phyloP scores from a whole-genome alignment of 768 basidiomycete species.

The Amylocystis lapponica region DNA sequence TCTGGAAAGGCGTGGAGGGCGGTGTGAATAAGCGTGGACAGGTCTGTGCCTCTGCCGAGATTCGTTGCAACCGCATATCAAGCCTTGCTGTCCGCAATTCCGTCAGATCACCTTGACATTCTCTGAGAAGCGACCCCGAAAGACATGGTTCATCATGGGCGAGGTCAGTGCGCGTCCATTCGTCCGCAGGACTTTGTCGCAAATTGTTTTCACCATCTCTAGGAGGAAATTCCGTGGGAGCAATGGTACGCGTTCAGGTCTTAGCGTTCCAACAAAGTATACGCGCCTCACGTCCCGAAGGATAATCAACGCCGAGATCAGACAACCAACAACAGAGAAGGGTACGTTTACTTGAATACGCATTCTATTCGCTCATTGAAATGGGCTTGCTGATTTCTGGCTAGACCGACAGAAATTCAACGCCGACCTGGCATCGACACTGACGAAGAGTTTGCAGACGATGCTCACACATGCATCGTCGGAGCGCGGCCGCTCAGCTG shows the following conservation, averaged over 20 bases:
- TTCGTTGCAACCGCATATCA: background rate
- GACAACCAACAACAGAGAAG: slow-evolving; percentile 61
- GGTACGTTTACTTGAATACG: slow-evolving; percentile 32
- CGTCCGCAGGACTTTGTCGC: slow-evolving; percentile 28
- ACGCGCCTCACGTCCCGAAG: slow-evolving; percentile 29
- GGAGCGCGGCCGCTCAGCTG: slow-evolving; percentile 64
- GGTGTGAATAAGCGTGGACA: slow-evolving; percentile 60
- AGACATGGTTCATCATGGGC: slow-evolving; percentile 59
- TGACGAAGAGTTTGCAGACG: slow-evolving; percentile 60
- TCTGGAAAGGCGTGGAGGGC: slow-evolving; percentile 74
- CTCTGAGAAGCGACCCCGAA: slow-evolving; percentile 71
- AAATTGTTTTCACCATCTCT: slow-evolving; percentile 20
- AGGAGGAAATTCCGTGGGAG: slow-evolving; percentile 87
- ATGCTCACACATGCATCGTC: slow-evolving; percentile 79
- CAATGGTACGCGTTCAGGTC: slow-evolving; percentile 75
- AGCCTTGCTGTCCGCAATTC: background rate
- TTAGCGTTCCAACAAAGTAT: too few relatives aligned
- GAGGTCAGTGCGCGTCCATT: slow-evolving; percentile 20
- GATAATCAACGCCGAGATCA: slow-evolving; percentile 75
- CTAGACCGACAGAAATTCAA: slow-evolving; percentile 49
- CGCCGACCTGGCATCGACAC: slow-evolving; percentile 48
- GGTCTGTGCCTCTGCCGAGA: slow-evolving; percentile 31
- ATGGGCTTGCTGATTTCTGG: slow-evolving; percentile 5
- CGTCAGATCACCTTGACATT: slow-evolving; percentile 70
- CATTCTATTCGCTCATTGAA: slow-evolving; percentile 27